Base-by-base conservation (phyloP, 805 yeast genomes). In the Saccharomycopsis fodiens region DNA sequence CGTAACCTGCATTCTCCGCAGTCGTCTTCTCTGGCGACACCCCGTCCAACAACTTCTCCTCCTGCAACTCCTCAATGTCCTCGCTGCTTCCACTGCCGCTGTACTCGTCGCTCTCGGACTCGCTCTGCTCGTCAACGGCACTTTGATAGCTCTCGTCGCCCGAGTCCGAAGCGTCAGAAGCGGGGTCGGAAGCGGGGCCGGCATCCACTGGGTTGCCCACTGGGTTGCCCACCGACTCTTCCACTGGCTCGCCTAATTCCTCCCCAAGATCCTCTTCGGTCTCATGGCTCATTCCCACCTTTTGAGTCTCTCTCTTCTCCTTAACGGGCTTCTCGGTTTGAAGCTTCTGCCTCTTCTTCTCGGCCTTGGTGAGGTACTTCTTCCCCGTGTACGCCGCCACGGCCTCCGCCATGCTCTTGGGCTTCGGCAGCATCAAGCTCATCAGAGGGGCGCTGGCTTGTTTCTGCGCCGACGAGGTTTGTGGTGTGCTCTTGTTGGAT, bases 351-450 rank as follows among this genome's bases (percentile, higher is more conserved):
- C 35, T 54, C 52, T 57, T 61, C 47, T 65, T 68, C 47, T 72
- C 69, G 29, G 70, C 69, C 55, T 72, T 74, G 4, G 73, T 67
- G 52, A 73, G 59, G 47, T 74, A 76, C 54, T 68, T 71, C 47
- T 74, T 74, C 23, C 79, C 78, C 1, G 80, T 68, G 56, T 75
- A 75, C 5, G 74, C 69, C 10, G 78, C 78, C 25, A 78, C 73
- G 7, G 81, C 81, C 57, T 74, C 79, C 7, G 78, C 79, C 72
- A 74, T 65, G 16, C 77, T 70, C 46, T 57, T 66, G n/a, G 49
- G 48, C 15, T 39, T 39, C 16, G 46, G 39, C 4, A 46, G 29
- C 16, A 44, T 10, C 17, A 17, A 19, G n/a, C 17, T 15, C 21
- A 12, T 32, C 8, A 7, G 13, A 19, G 17, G 10, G 5, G 21